These are phyloP conservation scores for Diplodia corticola DNA, from an alignment of 2,329 filamentous ascomycete species.

Conservation along the genomic window DNA sequence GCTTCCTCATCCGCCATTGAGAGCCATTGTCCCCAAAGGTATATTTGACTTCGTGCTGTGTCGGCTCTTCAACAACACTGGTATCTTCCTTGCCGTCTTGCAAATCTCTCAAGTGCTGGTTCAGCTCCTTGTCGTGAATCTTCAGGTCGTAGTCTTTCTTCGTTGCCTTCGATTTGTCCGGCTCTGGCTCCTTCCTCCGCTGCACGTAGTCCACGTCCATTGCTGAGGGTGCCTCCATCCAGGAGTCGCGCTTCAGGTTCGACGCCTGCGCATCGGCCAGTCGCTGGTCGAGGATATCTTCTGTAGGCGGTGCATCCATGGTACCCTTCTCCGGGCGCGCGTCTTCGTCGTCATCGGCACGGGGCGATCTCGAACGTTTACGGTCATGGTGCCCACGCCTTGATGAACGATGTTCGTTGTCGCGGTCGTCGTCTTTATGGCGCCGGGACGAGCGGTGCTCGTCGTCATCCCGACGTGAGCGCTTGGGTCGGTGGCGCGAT, in stretches of 20 bases:
- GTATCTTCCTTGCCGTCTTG: slow-evolving; percentile 44
- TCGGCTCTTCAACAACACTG: slow-evolving; percentile 51
- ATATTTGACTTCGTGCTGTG: slow-evolving; percentile 69
- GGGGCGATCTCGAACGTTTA: slow-evolving; percentile 5
- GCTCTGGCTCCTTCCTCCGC: slow-evolving; percentile 52
- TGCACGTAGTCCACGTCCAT: slow-evolving; percentile 83
- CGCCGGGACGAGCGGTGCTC: slow-evolving; percentile 47
- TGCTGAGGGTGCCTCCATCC: slow-evolving; percentile 89
- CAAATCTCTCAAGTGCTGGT: slow-evolving; percentile 65
- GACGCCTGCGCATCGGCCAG: slow-evolving; percentile 40
- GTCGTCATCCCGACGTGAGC: slow-evolving; percentile 59
- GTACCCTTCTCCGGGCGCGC: slow-evolving; percentile 47
- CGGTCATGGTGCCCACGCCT: slow-evolving; percentile 28
- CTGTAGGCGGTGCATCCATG: slow-evolving; percentile 42
- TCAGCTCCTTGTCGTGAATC: slow-evolving; percentile 79
- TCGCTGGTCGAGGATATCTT: slow-evolving; percentile 47
- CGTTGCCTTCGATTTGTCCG: slow-evolving; percentile 47
- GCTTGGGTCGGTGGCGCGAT: slow-evolving; percentile 61
- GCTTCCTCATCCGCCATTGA: slow-evolving; percentile 94
- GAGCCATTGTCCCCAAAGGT: slow-evolving; percentile 87
- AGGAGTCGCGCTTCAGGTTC: slow-evolving; percentile 71
- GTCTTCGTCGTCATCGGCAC: slow-evolving; percentile 33
- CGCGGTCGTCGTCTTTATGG: slow-evolving; percentile 49
- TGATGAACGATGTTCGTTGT: slow-evolving; percentile 33
- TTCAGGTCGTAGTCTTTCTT: slow-evolving; percentile 64